These are phyloP conservation scores for Stevia rebaudiana DNA, from an alignment of 140 eudicot genomes.

Conservation along the genomic window DNA sequence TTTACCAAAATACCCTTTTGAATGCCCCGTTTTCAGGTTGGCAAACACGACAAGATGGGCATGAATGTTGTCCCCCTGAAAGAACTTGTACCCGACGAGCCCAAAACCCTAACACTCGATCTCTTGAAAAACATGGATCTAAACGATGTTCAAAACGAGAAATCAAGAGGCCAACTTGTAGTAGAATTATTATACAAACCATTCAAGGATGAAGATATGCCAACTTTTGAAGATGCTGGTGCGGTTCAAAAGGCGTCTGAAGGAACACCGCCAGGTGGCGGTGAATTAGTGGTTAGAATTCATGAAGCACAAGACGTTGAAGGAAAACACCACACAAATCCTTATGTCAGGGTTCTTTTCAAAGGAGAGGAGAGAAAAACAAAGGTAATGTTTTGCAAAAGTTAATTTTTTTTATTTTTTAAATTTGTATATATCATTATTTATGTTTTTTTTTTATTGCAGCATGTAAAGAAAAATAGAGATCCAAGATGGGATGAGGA, in stretches of 20 bases:
- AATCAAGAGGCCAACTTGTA: slow-evolving; percentile 74
- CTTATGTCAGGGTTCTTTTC: slow-evolving; percentile 65
- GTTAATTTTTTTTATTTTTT: not conserved
- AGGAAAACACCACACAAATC: slow-evolving; percentile 95
- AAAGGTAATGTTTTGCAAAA: slow-evolving; percentile 43
- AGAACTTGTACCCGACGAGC: slow-evolving; percentile 72
- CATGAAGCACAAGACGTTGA: slow-evolving; percentile 96
- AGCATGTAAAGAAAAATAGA: slow-evolving; percentile 87
- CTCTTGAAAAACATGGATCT: slow-evolving; percentile 74
- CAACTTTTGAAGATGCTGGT: slow-evolving; percentile 47
- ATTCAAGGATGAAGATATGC: slow-evolving; percentile 72
- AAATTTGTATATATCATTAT: not conserved
- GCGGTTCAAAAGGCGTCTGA: slow-evolving; percentile 72
- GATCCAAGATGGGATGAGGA: slow-evolving; percentile 99
- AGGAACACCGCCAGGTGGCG: slow-evolving; percentile 94
- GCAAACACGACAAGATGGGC: slow-evolving; percentile 93
- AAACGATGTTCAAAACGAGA: slow-evolving; percentile 73
- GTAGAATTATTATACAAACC: slow-evolving; percentile 81
- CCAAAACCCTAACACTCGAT: slow-evolving; percentile 62
- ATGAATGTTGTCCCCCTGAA: slow-evolving; percentile 72
- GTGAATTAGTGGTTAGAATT: slow-evolving; percentile 66
- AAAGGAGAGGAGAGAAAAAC: slow-evolving; percentile 95
- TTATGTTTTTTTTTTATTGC: not conserved
- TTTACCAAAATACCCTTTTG: not conserved
- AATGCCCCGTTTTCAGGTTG: slow-evolving; percentile 42